Conservation (phyloP, 345 rosid species). For the Sonneratia alba region DNA sequence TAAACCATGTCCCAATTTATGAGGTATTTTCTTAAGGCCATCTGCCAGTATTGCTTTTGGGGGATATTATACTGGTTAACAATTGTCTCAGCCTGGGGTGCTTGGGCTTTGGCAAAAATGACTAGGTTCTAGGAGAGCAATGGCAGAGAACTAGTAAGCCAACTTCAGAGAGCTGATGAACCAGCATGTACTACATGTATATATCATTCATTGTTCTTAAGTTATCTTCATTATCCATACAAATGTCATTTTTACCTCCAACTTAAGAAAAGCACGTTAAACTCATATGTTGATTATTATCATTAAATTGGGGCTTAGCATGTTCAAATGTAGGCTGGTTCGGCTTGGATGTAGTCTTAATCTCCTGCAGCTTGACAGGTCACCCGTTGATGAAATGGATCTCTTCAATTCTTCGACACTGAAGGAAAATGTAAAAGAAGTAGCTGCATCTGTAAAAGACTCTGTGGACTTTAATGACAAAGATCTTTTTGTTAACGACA, state of each 20-base stretch:
- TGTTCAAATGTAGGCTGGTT: not conserved
- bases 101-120: no score
- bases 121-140: no score
- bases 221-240: not conserved
- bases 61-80: no score
- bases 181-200: no score
- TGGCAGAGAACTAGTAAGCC: no score
- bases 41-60: no score
- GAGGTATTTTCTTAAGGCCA: no score
- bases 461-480: conserved; percentile 12
- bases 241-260: not conserved
- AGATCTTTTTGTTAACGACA: conserved; percentile 52
- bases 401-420: conserved; percentile 8
- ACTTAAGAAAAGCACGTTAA: not conserved
- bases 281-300: not conserved
- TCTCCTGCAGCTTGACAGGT: conserved; percentile 52
- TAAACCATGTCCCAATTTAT: no score
- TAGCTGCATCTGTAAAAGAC: conserved; percentile 14
- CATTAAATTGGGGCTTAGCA: not conserved
- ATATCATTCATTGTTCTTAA: not conserved
- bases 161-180: no score
- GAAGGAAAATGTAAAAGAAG: conserved; percentile 20
- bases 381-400: conserved; percentile 23
- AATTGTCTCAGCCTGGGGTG: no score
- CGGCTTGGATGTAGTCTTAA: conserved; percentile 20